Conservation (phyloP, 768 basidiomycete species). For the Basidioascus undulatus region DNA sequence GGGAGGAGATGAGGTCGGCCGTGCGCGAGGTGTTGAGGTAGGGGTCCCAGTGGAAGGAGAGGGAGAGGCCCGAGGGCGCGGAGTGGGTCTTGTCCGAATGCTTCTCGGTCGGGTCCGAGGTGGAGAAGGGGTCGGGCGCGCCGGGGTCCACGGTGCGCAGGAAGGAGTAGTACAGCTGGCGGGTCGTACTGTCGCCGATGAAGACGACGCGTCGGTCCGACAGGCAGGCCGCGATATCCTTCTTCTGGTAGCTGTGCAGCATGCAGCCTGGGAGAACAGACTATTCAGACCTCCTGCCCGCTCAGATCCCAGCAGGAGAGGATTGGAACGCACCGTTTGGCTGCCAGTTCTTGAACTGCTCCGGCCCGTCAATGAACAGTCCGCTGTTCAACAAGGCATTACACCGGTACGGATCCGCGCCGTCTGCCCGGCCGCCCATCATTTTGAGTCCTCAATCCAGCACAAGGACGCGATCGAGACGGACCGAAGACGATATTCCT, state of each 20-base stretch:
- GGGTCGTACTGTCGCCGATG: constrained; percentile 61
- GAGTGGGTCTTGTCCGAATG: constrained; percentile 37
- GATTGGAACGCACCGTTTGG: constrained; percentile 46
- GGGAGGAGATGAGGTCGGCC: constrained; percentile 22
- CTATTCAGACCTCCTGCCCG: too few species aligned
- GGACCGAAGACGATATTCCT: constrained; percentile 9
- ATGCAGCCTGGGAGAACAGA: constrained; percentile 38
- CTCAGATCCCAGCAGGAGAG: too few species aligned
- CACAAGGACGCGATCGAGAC: neutral
- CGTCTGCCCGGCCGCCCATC: constrained; percentile 25
- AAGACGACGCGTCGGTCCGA: constrained; percentile 41
- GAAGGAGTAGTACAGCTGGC: constrained; percentile 49
- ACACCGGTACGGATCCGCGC: constrained; percentile 48
- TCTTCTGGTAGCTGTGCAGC: constrained; percentile 36
- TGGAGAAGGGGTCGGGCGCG: constrained; percentile 24
- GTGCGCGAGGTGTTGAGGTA: constrained; percentile 49
- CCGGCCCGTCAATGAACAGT: constrained; percentile 45
- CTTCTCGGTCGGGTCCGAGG: constrained; percentile 27
- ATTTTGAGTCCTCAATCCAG: neutral
- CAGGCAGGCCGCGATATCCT: constrained; percentile 32
- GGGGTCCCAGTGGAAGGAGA: constrained; percentile 63
- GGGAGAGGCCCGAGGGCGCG: constrained; percentile 25
- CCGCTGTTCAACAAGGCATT: constrained; percentile 43
- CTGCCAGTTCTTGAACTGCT: constrained; percentile 66
- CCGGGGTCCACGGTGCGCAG: constrained; percentile 33